A percentile compares a stretch with the other conserved stretches of the same genome.
These are phyloP conservation scores for Trichoderma koningii DNA, from an alignment of 2,329 filamentous ascomycete genomes.

Conservation along the genomic window DNA sequence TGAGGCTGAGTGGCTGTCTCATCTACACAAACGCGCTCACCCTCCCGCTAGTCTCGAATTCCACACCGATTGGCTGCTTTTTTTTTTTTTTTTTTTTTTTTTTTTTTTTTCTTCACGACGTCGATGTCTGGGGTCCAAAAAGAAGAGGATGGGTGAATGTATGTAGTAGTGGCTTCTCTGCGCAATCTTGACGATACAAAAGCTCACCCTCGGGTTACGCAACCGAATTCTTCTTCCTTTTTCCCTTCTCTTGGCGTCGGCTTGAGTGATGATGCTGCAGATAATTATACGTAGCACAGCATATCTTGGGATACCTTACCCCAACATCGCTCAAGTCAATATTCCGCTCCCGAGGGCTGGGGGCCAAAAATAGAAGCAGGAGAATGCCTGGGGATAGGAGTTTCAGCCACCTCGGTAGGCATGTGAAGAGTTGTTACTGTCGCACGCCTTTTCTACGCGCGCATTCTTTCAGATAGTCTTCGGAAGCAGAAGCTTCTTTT, in stretches of 20 bases:
- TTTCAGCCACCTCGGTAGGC: too few relatives aligned
- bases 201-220: neutral
- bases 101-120: neutral
- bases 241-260: neutral
- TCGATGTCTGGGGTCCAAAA: neutral
- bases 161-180: neutral
- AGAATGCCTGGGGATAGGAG: too few relatives aligned
- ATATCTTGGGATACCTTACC: neutral
- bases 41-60: neutral
- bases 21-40: neutral
- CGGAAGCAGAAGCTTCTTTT: too few relatives aligned
- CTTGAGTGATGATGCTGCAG: neutral
- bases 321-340: neutral
- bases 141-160: neutral
- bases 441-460: neutral
- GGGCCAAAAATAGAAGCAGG: neutral
- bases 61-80: neutral
- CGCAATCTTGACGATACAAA: neutral
- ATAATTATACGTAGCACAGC: neutral
- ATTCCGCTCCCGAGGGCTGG: neutral
- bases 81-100: neutral
- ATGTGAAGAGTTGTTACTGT: neutral
- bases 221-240: neutral
- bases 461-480: neutral
- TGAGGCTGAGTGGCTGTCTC: constrained; percentile 12